Evolutionary conservation across 179 eudicot species (phyloP), one percentile per base, ranked within the genome.

Genomic region (Heliamphora pulchella): DNA sequence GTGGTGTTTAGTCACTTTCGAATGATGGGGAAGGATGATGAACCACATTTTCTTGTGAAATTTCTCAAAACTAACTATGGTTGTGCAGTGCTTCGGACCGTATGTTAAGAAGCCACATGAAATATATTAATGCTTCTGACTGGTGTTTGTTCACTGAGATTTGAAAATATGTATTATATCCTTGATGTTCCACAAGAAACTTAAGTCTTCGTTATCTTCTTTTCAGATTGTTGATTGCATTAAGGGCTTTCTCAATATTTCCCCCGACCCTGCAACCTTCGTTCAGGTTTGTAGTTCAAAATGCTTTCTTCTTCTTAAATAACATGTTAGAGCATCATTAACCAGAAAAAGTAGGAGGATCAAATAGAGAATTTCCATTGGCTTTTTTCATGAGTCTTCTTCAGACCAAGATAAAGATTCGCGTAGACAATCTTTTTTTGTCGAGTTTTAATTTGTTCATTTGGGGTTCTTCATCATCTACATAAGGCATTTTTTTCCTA

Each of bases 191-290:
- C 58, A 58, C 2, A 0, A 17, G 10, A n/a, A 39, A 78, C 59
- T 68, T 44, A 48, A 47, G 39, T 75, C 4, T 53, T 67, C 31
- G 8, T 76, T 69, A 46, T 57, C 73, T 54, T 81, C 8, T 77
- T 74, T 58, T 72, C 91, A 93, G 96, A 78, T 93, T 65, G 81
- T 87, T 71, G 89, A 90, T 79, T 79, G 87, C 83, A 80, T 93
- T 50, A 82, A 81, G 74, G 80, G 88, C 13, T 86, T 59, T 58
- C 78, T 90, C 62, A 78, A 82, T 61, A 81, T 88, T 9, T 59
- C 89, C 15, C 47, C 92, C 50, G 93, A 92, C 54, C 90, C 97
- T 47, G 85, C 89, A 61, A 91, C 98, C 20, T 89, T 93, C 82
- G 81, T 91, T 74, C 98, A 93, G 96, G 97, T 93, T 74, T 39